Evolutionary conservation across 23 red algal species (phyloP), one percentile per base, ranked within the genome.

Genomic region (Cyanidioschyzon merolae): DNA sequence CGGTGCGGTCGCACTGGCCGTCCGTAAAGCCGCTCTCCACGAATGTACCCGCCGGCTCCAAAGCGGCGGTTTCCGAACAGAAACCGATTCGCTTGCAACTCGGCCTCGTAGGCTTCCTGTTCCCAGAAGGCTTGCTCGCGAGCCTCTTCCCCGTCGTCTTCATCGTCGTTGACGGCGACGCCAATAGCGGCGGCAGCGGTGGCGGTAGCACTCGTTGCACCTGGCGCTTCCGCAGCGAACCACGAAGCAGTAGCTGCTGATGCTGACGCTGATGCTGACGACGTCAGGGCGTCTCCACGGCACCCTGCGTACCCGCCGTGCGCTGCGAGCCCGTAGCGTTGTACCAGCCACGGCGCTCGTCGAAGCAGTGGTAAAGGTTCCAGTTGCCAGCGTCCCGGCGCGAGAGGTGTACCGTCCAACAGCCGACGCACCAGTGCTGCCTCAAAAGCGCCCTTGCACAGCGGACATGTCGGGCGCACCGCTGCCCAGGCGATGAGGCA

Each of bases 361-460:
- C 21, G 21, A 3, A 71, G 63, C 16, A 71, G 63, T 12, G n/a
- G 16, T 27, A 71, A 27, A 7, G 63, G 63, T 27, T 71, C 63
- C 3, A 32, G 63, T 27, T 27, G 63, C 63, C 63, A 71, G 7
- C 16, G 2, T 3, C 63, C 63, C 21, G 21, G 63, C n/a, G 63
- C 32, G 3, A 71, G 21, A 3, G 32, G 21, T 25, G 63, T 71
- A 25, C 63, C 63, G 63, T 71, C 32, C 63, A 71, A 27, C 29
- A 12, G 12, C 2, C 63, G 63, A 32, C 63, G 63, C 63, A 34
- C 2, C 24, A 26, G 41, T 21, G 39, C 26, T 39, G 68, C 18
- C 45, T 81, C 45, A 81, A 81, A 81, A 16, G 58, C n/a, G 0
- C 18, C 24, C 34, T 81, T 81, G 68, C 78, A 81, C 15, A 81